Conservation (phyloP, 2,329 filamentous ascomycete genomes). For the Arachnomyces sp. region DNA sequence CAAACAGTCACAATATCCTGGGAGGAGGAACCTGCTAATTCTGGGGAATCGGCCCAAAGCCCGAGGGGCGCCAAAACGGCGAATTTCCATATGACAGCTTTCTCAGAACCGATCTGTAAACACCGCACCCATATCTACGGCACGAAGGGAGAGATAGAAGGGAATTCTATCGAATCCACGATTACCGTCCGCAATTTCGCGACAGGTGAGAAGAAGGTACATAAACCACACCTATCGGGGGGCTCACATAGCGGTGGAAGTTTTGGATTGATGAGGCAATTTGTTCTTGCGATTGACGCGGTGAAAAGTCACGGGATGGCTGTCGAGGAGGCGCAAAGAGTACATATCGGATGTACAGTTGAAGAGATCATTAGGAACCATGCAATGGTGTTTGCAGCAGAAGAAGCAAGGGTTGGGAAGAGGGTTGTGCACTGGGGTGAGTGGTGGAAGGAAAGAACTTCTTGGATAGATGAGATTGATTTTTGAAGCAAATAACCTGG, state of each 20-base stretch:
- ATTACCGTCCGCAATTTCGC: slow-evolving; percentile 64
- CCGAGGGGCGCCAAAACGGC: slow-evolving; percentile 62
- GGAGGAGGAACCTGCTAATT: slow-evolving; percentile 54
- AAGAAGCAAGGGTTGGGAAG: slow-evolving; percentile 58
- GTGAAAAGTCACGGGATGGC: slow-evolving; percentile 59
- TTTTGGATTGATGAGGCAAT: slow-evolving; percentile 62
- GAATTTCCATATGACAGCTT: slow-evolving; percentile 77
- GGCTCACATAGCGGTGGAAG: slow-evolving; percentile 63
- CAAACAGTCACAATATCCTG: slow-evolving; percentile 73
- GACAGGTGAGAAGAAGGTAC: slow-evolving; percentile 40
- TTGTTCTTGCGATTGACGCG: slow-evolving; percentile 62
- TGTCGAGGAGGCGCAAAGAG: slow-evolving; percentile 57
- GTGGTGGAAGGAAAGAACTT: slow-evolving; percentile 53
- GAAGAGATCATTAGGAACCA: slow-evolving; percentile 73
- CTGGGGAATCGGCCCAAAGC: slow-evolving; percentile 12
- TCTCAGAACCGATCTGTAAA: slow-evolving; percentile 68
- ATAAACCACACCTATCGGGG: slow-evolving; percentile 47
- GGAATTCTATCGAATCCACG: slow-evolving; percentile 53
- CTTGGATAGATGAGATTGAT: not conserved
- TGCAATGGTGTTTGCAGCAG: slow-evolving; percentile 75
- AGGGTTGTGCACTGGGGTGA: slow-evolving; percentile 59
- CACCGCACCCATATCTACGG: slow-evolving; percentile 70
- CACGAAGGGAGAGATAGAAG: slow-evolving; percentile 66
- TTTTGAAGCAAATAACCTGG: too few relatives aligned
- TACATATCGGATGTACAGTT: slow-evolving; percentile 64